Conservation (phyloP, 1,284 basidiomycete species). For the Blastosporella zonata region DNA sequence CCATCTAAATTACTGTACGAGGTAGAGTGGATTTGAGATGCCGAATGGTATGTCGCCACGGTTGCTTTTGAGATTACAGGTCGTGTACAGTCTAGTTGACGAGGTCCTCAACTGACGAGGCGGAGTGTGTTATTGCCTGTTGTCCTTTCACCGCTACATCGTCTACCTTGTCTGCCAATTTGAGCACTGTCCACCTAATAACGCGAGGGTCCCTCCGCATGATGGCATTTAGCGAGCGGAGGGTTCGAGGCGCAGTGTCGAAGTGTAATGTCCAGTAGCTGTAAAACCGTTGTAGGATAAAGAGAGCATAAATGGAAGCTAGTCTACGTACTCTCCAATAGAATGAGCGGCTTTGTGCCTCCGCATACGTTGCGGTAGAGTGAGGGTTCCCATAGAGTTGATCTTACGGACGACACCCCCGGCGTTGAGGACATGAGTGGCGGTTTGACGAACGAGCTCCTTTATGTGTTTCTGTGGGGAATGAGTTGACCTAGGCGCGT, state of each 20-base stretch:
- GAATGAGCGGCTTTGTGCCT: constrained; percentile 62
- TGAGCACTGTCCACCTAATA: constrained; percentile 79
- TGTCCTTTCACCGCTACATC: constrained; percentile 52
- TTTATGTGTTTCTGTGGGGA: constrained; percentile 66
- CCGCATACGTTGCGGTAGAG: constrained; percentile 76
- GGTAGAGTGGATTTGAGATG: too few relatives aligned
- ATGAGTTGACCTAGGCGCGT: background rate
- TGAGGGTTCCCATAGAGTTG: constrained; percentile 71
- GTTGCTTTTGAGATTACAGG: too few relatives aligned
- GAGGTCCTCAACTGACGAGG: constrained; percentile 1
- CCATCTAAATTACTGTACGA: too few relatives aligned
- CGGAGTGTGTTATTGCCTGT: constrained; percentile 16
- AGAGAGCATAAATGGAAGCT: background rate
- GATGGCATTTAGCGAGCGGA: constrained; percentile 60
- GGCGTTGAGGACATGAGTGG: constrained; percentile 69
- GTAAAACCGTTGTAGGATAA: background rate
- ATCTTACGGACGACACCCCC: constrained; percentile 82
- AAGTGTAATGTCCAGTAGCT: constrained; percentile 92
- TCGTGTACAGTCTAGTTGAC: constrained; percentile 5
- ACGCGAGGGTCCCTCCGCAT: constrained; percentile 80
- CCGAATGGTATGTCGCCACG: too few relatives aligned
- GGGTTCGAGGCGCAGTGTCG: constrained; percentile 74
- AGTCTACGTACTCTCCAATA: constrained; percentile 74
- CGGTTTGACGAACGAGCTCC: constrained; percentile 71
- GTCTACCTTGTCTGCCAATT: constrained; percentile 72